phyloP scores from a whole-genome alignment of 2,329 filamentous ascomycete genomes.

The Pleomassaria siparia region DNA sequence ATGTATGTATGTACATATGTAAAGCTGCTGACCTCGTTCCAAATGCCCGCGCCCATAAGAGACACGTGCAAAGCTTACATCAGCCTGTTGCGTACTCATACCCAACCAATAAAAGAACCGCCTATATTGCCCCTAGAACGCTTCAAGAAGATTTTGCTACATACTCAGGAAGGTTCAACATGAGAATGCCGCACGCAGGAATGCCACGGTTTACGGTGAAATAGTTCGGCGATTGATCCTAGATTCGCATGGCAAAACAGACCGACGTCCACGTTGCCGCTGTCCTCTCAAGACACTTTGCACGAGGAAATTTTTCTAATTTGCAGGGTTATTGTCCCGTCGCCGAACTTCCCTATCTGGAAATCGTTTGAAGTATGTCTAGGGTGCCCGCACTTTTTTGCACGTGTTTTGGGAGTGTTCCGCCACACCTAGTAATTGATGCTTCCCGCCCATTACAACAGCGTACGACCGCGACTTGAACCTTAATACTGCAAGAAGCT shows the following conservation, averaged over 20 bases:
- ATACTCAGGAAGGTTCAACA: neutral
- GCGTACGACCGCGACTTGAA: neutral
- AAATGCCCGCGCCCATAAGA: neutral
- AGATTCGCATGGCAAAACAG: neutral
- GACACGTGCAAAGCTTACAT: neutral
- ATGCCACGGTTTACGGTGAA: neutral
- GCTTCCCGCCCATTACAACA: no score
- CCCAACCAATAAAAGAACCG: neutral
- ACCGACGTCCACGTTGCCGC: neutral
- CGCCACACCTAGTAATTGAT: neutral
- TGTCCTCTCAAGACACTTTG: conserved; percentile 1
- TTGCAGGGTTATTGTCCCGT: neutral
- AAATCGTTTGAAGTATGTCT: neutral
- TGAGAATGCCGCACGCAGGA: neutral
- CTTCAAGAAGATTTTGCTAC: neutral
- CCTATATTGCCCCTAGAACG: neutral
- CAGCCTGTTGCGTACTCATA: neutral
- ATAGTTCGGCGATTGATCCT: neutral
- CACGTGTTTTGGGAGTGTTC: neutral
- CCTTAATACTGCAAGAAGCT: neutral
- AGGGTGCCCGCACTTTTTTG: neutral
- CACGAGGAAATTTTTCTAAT: conserved; percentile 5
- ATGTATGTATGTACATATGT: no score
- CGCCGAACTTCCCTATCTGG: conserved; percentile 2
- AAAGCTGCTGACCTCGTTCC: neutral